A percentile compares a stretch with the other conserved stretches of the same genome.
Evolutionary conservation across 345 rosid genomes (phyloP).

Genomic region (Lepidium didymum): DNA sequence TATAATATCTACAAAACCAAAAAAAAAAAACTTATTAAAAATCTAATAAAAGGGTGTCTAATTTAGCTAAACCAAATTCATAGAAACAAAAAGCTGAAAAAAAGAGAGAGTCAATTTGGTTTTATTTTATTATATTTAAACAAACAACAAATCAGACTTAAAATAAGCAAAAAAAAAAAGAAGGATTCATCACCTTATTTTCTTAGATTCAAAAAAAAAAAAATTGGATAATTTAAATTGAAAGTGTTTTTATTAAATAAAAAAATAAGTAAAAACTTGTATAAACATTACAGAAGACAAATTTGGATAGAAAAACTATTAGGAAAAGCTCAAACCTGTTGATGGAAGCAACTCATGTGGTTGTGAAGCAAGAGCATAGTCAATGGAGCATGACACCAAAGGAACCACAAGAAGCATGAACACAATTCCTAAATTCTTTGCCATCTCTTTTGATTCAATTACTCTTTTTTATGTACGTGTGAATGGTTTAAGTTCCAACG

Average conservation of each 20-base stretch:
- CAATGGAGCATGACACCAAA: not conserved
- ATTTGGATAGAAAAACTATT: not conserved
- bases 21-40: too few species aligned
- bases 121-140: too few species aligned
- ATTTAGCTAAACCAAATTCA: not conserved
- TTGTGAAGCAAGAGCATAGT: not conserved
- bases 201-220: too few species aligned
- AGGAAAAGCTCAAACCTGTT: not conserved
- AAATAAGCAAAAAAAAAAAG: not conserved
- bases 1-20: too few species aligned
- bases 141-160: too few species aligned
- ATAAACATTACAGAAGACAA: not conserved
- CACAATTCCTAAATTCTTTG: not conserved
- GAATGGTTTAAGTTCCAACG: not conserved
- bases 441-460: not conserved
- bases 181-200: too few species aligned
- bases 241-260: not conserved
- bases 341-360: not conserved
- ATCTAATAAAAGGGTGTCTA: not conserved
- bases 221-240: not conserved
- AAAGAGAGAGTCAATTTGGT: too few species aligned
- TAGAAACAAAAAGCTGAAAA: too few species aligned
- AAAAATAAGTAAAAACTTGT: not conserved
- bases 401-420: conserved; percentile 9
- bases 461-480: not conserved